These are phyloP conservation scores for Cercospora sojina DNA, from an alignment of 2,329 filamentous ascomycete species.

Conservation along the genomic window DNA sequence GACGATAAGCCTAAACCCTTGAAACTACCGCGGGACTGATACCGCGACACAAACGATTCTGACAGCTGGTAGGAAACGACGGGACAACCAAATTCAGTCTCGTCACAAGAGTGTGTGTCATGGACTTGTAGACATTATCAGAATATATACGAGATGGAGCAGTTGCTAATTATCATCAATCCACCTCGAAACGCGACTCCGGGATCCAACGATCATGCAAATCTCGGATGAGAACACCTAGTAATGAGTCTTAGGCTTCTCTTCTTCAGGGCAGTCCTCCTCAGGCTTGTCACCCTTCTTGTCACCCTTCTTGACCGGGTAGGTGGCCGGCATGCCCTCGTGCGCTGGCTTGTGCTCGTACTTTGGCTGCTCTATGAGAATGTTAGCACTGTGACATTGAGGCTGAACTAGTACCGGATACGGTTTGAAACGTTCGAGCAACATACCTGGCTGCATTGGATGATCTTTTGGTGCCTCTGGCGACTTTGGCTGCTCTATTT, in stretches of 20 bases:
- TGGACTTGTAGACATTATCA: slow-evolving; percentile 1
- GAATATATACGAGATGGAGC: background rate
- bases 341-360: background rate
- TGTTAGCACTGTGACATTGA: background rate
- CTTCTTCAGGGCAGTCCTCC: background rate
- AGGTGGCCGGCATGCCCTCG: background rate
- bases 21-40: background rate
- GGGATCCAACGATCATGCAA: background rate
- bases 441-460: background rate
- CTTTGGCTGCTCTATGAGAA: background rate
- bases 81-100: background rate
- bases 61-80: background rate
- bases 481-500: background rate
- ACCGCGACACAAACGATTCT: background rate
- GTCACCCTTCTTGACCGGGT: background rate
- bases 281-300: background rate
- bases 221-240: background rate
- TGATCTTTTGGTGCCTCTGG: background rate
- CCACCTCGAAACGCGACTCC: background rate
- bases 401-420: background rate
- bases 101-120: background rate
- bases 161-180: background rate
- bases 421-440: background rate
- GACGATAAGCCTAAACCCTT: too few species aligned
- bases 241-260: background rate